A percentile compares a stretch with the other conserved stretches of the same genome.
These are phyloP conservation scores for Cryptococcus sp. DNA, from an alignment of 1,284 basidiomycete species.

Conservation along the genomic window DNA sequence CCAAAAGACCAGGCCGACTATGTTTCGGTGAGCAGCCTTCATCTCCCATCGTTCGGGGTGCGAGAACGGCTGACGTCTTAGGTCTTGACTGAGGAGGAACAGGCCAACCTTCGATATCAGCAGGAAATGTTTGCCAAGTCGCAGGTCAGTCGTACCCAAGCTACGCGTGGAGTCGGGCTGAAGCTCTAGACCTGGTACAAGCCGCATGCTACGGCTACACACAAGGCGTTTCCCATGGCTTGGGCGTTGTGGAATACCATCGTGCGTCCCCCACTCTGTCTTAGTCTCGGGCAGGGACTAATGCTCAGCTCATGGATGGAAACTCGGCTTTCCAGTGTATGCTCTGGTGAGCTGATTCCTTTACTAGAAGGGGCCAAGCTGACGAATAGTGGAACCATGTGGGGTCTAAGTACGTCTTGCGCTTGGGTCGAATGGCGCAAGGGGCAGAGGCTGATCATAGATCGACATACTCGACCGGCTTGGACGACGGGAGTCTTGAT, in stretches of 20 bases:
- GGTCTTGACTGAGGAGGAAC: conserved; percentile 66
- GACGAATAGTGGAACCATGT: conserved; percentile 63
- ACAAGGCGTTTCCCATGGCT: conserved; percentile 74
- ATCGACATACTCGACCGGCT: conserved; percentile 47
- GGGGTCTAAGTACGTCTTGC: conserved; percentile 56
- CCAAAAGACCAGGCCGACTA: conserved; percentile 67
- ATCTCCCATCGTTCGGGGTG: background rate
- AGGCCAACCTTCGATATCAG: conserved; percentile 60
- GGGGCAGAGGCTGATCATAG: conserved; percentile 7
- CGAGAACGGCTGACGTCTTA: conserved; percentile 7
- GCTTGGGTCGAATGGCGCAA: background rate
- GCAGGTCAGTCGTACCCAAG: conserved; percentile 37
- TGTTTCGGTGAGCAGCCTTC: conserved; percentile 48
- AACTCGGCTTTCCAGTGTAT: conserved; percentile 70
- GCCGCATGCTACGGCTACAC: conserved; percentile 77
- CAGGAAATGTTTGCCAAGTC: conserved; percentile 43
- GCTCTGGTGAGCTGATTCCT: conserved; percentile 10
- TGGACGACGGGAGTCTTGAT: conserved; percentile 63
- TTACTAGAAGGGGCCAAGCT: background rate
- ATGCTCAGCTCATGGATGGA: conserved; percentile 58
- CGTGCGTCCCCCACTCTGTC: conserved; percentile 17
- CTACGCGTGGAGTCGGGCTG: background rate
- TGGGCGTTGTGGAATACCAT: conserved; percentile 49
- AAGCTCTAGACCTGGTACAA: conserved; percentile 71
- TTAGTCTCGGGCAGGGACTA: background rate